Percentiles rank a stretch among this genome's conserved stretches.
These are phyloP conservation scores for Aspergillus unguis DNA, from an alignment of 2,329 filamentous ascomycete genomes.

Conservation along the genomic window DNA sequence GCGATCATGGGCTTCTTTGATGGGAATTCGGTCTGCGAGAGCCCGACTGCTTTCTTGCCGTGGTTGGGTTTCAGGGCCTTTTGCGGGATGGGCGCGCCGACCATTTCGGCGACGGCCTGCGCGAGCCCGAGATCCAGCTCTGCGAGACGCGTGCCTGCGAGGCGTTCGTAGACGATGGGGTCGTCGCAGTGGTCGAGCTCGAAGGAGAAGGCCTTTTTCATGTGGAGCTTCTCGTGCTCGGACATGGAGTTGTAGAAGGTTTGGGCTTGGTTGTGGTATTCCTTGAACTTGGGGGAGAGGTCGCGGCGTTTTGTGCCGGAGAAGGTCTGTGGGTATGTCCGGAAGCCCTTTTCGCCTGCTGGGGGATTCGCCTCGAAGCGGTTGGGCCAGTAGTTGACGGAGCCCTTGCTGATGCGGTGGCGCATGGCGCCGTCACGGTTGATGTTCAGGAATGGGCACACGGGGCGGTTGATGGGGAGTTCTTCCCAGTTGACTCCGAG, in stretches of 20 bases:
- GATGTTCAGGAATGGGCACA: slow-evolving; percentile 72
- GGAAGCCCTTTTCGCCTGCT: slow-evolving; percentile 65
- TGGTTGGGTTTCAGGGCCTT: slow-evolving; percentile 59
- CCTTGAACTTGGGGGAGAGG: slow-evolving; percentile 44
- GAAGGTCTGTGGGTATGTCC: slow-evolving; percentile 63
- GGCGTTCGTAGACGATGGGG: slow-evolving; percentile 69
- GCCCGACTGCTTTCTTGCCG: slow-evolving; percentile 62
- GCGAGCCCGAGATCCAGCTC: slow-evolving; percentile 71
- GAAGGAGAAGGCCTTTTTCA: slow-evolving; percentile 37
- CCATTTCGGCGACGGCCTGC: slow-evolving; percentile 65
- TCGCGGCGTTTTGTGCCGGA: slow-evolving; percentile 65
- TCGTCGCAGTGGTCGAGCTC: slow-evolving; percentile 63
- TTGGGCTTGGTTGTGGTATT: slow-evolving; percentile 38
- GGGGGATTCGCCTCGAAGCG: slow-evolving; percentile 63
- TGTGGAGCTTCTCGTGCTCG: slow-evolving; percentile 33
- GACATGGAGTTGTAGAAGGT: slow-evolving; percentile 38
- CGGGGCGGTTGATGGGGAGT: slow-evolving; percentile 70
- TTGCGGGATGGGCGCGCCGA: slow-evolving; percentile 62
- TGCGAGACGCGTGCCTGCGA: slow-evolving; percentile 60
- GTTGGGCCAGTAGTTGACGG: slow-evolving; percentile 78
- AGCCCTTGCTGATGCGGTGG: slow-evolving; percentile 70
- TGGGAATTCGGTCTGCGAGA: slow-evolving; percentile 63
- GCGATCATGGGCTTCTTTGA: slow-evolving; percentile 64
- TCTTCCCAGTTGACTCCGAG: slow-evolving; percentile 74
- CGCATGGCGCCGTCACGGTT: slow-evolving; percentile 71